Conservation (phyloP, 331 rosid species). For the Malus hybrid region DNA sequence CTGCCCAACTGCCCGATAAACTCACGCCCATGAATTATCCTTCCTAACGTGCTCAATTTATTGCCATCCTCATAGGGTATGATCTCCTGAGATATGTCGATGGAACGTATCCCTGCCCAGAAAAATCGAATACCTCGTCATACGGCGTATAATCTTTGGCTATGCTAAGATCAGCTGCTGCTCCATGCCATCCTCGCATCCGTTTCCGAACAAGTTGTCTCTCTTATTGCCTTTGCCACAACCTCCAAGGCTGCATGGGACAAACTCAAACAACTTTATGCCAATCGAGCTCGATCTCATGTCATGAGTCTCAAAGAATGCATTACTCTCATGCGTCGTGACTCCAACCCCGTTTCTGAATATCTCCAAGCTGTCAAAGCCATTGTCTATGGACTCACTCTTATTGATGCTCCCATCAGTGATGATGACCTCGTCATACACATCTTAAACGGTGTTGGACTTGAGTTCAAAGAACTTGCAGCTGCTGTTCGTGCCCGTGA, state of each 20-base stretch:
- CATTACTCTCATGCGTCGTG: too few relatives aligned
- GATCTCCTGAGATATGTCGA: slow-evolving; percentile 1
- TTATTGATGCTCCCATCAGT: too few relatives aligned
- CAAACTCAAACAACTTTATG: neutral
- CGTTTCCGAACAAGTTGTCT: neutral
- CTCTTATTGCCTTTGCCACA: neutral
- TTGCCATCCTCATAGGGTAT: neutral
- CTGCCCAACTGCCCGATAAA: neutral
- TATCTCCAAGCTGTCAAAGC: too few relatives aligned
- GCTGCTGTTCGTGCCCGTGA: too few relatives aligned
- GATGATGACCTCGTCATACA: too few relatives aligned
- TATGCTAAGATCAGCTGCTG: neutral
- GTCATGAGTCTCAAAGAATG: too few relatives aligned
- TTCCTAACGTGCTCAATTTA: neutral
- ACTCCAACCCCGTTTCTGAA: too few relatives aligned
- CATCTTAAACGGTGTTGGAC: too few relatives aligned
- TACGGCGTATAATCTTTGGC: neutral
- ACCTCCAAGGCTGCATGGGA: neutral
- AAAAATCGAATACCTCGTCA: neutral
- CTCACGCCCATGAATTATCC: neutral
- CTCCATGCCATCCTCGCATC: slow-evolving; percentile 1
- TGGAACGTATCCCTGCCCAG: neutral
- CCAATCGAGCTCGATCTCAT: neutral
- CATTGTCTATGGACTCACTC: too few relatives aligned
- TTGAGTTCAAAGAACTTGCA: too few relatives aligned